Evolutionary conservation across 495 filamentous ascomycete genomes (phyloP).

Genomic region (Penicillium argentinense): DNA sequence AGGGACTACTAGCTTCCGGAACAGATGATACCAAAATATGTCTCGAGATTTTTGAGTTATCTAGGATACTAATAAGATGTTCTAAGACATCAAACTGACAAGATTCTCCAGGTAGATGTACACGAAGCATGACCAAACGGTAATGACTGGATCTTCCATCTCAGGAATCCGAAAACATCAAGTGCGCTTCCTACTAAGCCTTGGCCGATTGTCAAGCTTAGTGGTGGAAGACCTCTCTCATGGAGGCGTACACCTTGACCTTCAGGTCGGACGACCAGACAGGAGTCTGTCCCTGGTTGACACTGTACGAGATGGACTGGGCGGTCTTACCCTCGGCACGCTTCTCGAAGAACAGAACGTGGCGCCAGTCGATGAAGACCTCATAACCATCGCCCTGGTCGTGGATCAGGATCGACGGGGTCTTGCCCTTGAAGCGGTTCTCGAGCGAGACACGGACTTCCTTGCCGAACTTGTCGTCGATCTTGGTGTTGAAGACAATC

Average conservation of each 20-base stretch:
- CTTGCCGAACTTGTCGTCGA: slow-evolving; percentile 6
- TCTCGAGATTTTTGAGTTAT: no score
- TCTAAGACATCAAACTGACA: no score
- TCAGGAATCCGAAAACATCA: neutral
- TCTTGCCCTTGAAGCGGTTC: neutral
- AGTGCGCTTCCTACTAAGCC: neutral
- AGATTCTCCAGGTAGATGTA: no score
- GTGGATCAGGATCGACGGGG: slow-evolving; percentile 10
- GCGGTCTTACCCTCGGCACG: slow-evolving; percentile 5
- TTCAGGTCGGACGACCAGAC: neutral
- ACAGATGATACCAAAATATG: no score
- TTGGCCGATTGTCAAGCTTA: no score
- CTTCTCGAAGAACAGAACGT: slow-evolving; percentile 8
- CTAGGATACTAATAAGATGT: no score
- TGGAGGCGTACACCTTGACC: slow-evolving; percentile 6
- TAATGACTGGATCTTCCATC: no score
- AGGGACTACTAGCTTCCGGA: no score
- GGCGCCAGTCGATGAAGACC: slow-evolving; percentile 9
- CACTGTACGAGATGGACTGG: neutral
- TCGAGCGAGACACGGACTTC: slow-evolving; percentile 4
- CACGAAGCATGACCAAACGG: no score
- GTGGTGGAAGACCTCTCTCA: slow-evolving; percentile 5
- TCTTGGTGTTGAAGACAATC: slow-evolving; percentile 5
- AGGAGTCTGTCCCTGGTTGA: slow-evolving; percentile 4
- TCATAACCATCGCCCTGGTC: slow-evolving; percentile 14